phyloP scores from a whole-genome alignment of 2,329 filamentous ascomycete species.

The Cercospora citrullina region DNA sequence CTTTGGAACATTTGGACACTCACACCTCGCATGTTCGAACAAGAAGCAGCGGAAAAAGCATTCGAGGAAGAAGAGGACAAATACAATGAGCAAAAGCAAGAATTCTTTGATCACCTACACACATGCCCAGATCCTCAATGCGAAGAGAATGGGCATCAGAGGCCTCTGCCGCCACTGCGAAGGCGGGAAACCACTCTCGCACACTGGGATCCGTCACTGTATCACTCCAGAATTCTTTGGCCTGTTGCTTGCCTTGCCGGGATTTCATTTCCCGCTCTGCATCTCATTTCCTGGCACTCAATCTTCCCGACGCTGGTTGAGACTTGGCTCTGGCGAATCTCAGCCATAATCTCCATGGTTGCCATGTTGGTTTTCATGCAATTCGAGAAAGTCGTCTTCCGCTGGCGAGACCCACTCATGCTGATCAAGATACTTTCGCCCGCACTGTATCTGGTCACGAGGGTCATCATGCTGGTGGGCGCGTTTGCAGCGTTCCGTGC shows the following conservation, averaged over 20 bases:
- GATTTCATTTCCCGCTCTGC: background rate
- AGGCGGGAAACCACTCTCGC: background rate
- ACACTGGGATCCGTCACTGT: background rate
- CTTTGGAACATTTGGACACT: slow-evolving; percentile 36
- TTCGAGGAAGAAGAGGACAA: slow-evolving; percentile 8
- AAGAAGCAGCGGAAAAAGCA: slow-evolving; percentile 16
- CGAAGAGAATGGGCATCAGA: slow-evolving; percentile 3
- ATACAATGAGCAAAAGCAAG: background rate
- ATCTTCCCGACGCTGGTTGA: slow-evolving; percentile 34
- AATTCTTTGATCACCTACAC: background rate
- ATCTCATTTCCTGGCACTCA: slow-evolving; percentile 34
- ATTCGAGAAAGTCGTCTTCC: slow-evolving; percentile 22
- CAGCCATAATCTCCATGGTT: slow-evolving; percentile 34
- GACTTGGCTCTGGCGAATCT: slow-evolving; percentile 36
- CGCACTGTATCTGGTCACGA: slow-evolving; percentile 15
- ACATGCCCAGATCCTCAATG: slow-evolving; percentile 3
- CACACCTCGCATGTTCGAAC: slow-evolving; percentile 39
- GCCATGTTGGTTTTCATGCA: slow-evolving; percentile 32
- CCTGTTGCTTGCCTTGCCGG: background rate
- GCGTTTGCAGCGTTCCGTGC: background rate
- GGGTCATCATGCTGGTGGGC: background rate
- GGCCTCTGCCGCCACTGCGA: slow-evolving; percentile 21
- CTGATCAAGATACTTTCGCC: slow-evolving; percentile 17
- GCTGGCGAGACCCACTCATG: slow-evolving; percentile 23
- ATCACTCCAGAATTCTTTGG: background rate